Base-by-base conservation (phyloP, 352 stramenopile species). In the Elongisporangium senticosum region DNA sequence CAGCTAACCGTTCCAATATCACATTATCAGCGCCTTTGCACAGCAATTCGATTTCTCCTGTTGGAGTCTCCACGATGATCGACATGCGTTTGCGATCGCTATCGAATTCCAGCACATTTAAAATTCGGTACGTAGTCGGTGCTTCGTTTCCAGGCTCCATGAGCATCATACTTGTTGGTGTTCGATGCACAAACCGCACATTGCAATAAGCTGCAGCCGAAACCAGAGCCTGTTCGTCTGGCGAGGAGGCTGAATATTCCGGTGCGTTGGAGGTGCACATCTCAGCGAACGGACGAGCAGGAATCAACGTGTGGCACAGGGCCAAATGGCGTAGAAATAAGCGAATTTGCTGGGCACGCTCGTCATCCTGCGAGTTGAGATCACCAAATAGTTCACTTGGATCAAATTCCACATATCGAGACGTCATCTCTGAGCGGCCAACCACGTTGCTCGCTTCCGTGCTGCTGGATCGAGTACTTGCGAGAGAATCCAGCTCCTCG, bases 21-120 rank as follows among this genome's bases (percentile, higher is more conserved):
- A 91, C 81, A 60, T 83, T 91, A 59, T 94, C 85, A 6, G 85
- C 85, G 13, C 85, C 85, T 68, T 94, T 93, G 58, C 81, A 91
- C 8, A 91, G 61, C 20, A 93, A 57, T 50, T 84, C 65, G 33
- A 93, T 82, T 14, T 74, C 64, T 20, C 76, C 76, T 19, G 74
- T 64, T 8, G 75, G 79, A 4, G 75, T 80, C 56, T 96, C 78
- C 15, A 99, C 74, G 37, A 99, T 81, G 48, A 99, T 88, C 14
- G 90, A 98, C 96, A 99, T 99, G 48, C 97, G 76, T 69, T 99
- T 99, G 33, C 97, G 80, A 57, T 98, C 84, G 58, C 91, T 98
- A 65, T 98, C 91, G 73, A 99, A 99, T 65, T 98, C 96, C 51
- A 99, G 95, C 4, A 98, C 71, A 21, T 96, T 93, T 24, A 98